Percentiles rank a stretch among this genome's conserved stretches.
Evolutionary conservation across 2,329 filamentous ascomycete genomes (phyloP).

Genomic region (Thermoascus crustaceus): DNA sequence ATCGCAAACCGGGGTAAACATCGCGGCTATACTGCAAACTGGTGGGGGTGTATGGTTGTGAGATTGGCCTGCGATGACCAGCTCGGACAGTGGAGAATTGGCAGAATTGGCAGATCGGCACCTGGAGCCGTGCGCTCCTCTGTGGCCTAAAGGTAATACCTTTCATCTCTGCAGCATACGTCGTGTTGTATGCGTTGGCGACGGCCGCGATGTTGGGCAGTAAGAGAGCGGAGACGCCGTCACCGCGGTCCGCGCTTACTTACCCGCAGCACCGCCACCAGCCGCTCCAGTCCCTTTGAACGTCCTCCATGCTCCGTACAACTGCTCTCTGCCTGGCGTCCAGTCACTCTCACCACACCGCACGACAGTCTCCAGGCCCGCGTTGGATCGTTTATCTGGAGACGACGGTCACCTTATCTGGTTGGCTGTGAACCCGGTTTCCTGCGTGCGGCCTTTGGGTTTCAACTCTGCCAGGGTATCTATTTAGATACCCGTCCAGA

Average conservation of each 20-base stretch:
- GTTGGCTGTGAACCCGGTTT: too few species aligned
- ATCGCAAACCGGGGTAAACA: slow-evolving; percentile 12
- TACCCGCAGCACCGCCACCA: slow-evolving; percentile 16
- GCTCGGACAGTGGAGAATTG: slow-evolving; percentile 22
- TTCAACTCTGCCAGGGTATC: too few species aligned
- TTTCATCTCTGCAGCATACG: slow-evolving; percentile 22
- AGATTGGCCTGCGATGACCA: slow-evolving; percentile 14
- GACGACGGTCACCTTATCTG: too few species aligned
- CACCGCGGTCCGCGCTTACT: too few species aligned
- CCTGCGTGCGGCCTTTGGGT: too few species aligned
- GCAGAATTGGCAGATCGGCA: slow-evolving; percentile 32
- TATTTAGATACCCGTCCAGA: too few species aligned
- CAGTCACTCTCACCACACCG: background rate
- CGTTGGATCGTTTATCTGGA: too few species aligned
- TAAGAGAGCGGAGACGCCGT: slow-evolving; percentile 20
- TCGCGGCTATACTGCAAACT: slow-evolving; percentile 7
- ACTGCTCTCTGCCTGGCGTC: background rate
- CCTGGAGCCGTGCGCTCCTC: slow-evolving; percentile 15
- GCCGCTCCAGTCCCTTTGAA: too few species aligned
- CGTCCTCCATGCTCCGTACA: slow-evolving; percentile 9
- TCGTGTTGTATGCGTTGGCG: background rate
- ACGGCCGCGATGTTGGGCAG: slow-evolving; percentile 13
- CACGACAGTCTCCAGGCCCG: too few species aligned
- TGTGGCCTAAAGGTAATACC: slow-evolving; percentile 24
- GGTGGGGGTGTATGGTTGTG: slow-evolving; percentile 13